Base-by-base conservation (phyloP, 108 stramenopile genomes). In the Chaetoceros tenuissimus region DNA sequence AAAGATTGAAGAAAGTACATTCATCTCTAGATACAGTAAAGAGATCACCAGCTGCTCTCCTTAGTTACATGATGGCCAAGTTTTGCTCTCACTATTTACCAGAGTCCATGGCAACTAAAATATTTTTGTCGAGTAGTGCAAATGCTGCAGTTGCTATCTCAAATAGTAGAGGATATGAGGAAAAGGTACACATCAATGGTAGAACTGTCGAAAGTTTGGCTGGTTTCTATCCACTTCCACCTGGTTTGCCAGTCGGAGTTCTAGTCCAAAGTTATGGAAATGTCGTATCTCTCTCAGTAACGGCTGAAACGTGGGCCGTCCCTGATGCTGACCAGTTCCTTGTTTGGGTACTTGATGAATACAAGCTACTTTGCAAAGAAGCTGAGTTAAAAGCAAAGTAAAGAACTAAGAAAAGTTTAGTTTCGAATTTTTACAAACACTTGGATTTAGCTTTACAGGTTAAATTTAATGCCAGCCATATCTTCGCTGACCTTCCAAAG, bases 251-350 rank as follows among this genome's bases (percentile, higher is more conserved):
- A 0, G 66, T 87, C 24, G 90, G 90, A 19, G 64, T 87, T 22
- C 82, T 85, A 3, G 81, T 94, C 22, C 72, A 63, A 46, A 77
- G 72, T 45, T 93, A 93, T 63, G 70, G 73, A 20, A 70, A 81
- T 5, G 31, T 48, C 13, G 51, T 86, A 13, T 70, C 78, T 3
- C 60, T 93, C 2, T 79, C 81, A 18, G 68, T 93, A 2, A 79
- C 79, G 1, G 91, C 85, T 2, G 85, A 93, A 48, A 71, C 71
- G 47, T 87, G 81, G 76, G 87, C 87, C 1, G 85, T 93, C 0
- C 91, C 91, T 20, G 85, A 93, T 64, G 81, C 81, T 16, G 87
- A 93, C 56, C 68, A 60, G 43, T 93, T 93, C 61, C 55, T 93
- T 51, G 30, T 55, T 0, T 93, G 85, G 85, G 63, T 79, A 10